Evolutionary conservation across 306 rosid genomes (phyloP), one percentile per base, ranked within the genome.

Genomic region (Vicia villosa): DNA sequence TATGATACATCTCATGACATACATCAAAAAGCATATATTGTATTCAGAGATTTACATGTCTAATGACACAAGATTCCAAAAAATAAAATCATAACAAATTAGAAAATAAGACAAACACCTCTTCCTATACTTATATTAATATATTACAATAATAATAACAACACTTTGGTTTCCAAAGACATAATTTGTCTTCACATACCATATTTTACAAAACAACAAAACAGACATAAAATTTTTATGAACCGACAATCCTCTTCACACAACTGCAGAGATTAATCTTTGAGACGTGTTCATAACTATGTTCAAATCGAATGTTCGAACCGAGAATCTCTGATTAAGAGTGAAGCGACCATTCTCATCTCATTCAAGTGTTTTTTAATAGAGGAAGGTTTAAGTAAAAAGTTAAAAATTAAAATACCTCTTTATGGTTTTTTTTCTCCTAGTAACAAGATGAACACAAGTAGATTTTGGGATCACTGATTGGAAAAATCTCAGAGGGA

Each of bases 1-100:
- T 74, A 54, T 37, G 14, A 47, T 40, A 30, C 38, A 26, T 66
- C 87, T 51, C 86, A 82, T 84, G 86, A 80, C 47, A 74, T 72
- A 82, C 88, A 81, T 76, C 83, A 64, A 74, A 72, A 8, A 28
- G 16, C 41, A 28, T 40, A 61, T 66, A 77, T 36, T 69, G 64
- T 67, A 72, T 20, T 16, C 36, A 26, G 15, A 76, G 68, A 69
- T 50, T 47, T 64, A 13, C 28, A 4, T 24, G 43, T 34, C 40
- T 52, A 38, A 28, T 79, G 41, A 59, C 67, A 34, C 13, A 66
- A 66, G 15, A 50, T 10, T 36, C 63, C 10, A 68, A 47, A 17
- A n/a, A 19, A 16, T 10, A 62, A 56, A 37, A 28, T 52, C 15
- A 61, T 57, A 10, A 70, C 49, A 17, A 66, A 69, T n/a, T 46